Percentiles rank a stretch among this genome's conserved stretches.
Conservation (phyloP, 306 rosid genomes). For the Inga oerstediana region DNA sequence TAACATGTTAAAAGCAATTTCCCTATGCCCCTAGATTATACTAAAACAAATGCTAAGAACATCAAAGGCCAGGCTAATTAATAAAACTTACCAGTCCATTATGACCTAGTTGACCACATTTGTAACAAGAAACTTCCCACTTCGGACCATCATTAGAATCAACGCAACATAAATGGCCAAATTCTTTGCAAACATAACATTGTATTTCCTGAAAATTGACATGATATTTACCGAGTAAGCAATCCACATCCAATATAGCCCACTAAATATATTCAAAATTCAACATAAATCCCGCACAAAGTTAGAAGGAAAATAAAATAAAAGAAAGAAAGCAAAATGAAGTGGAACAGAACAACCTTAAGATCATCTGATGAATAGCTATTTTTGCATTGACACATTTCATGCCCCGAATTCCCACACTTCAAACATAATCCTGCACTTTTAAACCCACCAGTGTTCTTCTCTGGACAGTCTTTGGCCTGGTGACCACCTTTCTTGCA, state of each 20-base stretch:
- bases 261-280: conserved; percentile 12
- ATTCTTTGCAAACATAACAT: conserved; percentile 76
- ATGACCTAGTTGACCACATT: conserved; percentile 86
- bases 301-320: conserved; percentile 15
- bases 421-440: conserved; percentile 62
- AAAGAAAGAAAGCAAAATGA: not conserved
- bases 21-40: not conserved
- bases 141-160: conserved; percentile 35
- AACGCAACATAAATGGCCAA: conserved; percentile 90
- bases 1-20: not conserved
- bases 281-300: conserved; percentile 8
- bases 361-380: conserved; percentile 70
- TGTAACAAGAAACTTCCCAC: conserved; percentile 77
- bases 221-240: conserved; percentile 19
- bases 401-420: conserved; percentile 90
- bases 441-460: conserved; percentile 41
- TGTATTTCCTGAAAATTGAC: conserved; percentile 59
- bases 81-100: conserved; percentile 79
- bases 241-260: conserved; percentile 7
- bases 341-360: conserved; percentile 53
- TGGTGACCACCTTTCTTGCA: conserved; percentile 86
- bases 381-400: conserved; percentile 75
- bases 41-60: not conserved
- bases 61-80: not conserved
- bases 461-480: conserved; percentile 87